Conservation (phyloP, 306 rosid genomes). For the Ormosia emarginata region DNA sequence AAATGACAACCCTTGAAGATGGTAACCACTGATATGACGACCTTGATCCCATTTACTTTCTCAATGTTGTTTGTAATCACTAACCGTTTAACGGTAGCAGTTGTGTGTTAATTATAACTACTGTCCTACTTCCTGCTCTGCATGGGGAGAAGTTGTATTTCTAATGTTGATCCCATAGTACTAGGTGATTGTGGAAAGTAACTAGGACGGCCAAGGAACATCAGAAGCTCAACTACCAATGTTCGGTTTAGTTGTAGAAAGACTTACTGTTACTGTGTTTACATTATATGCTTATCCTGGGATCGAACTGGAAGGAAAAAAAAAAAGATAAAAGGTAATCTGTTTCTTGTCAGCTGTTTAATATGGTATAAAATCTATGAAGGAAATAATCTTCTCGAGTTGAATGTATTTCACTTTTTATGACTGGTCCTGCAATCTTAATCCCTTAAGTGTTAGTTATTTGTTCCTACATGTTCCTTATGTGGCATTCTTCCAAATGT, state of each 20-base stretch:
- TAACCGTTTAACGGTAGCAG: conserved; percentile 98
- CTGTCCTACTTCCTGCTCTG: conserved; percentile 67
- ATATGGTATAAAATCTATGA: conserved; percentile 33
- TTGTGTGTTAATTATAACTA: conserved; percentile 90
- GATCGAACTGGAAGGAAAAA: conserved; percentile 20
- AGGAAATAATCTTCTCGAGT: conserved; percentile 24
- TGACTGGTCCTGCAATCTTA: neutral
- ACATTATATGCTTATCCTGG: conserved; percentile 37
- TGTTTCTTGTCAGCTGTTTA: conserved; percentile 51
- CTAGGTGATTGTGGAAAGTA: conserved; percentile 92
- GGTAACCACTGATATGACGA: conserved; percentile 99
- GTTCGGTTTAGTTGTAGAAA: conserved; percentile 70
- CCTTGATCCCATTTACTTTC: conserved; percentile 67
- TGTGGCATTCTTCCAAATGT: neutral
- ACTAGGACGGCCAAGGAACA: conserved; percentile 80
- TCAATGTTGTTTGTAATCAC: conserved; percentile 93
- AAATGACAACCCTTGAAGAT: conserved; percentile 66
- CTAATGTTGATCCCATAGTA: conserved; percentile 92
- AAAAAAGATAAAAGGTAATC: neutral
- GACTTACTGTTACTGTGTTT: conserved; percentile 42
- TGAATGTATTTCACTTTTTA: conserved; percentile 12
- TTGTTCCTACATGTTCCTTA: neutral
- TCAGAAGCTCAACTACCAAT: conserved; percentile 52
- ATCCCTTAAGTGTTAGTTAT: neutral
- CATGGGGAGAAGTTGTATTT: conserved; percentile 80